These are phyloP conservation scores for Umbilicus rupestris DNA, from an alignment of 164 flowering plant genomes.

Conservation along the genomic window DNA sequence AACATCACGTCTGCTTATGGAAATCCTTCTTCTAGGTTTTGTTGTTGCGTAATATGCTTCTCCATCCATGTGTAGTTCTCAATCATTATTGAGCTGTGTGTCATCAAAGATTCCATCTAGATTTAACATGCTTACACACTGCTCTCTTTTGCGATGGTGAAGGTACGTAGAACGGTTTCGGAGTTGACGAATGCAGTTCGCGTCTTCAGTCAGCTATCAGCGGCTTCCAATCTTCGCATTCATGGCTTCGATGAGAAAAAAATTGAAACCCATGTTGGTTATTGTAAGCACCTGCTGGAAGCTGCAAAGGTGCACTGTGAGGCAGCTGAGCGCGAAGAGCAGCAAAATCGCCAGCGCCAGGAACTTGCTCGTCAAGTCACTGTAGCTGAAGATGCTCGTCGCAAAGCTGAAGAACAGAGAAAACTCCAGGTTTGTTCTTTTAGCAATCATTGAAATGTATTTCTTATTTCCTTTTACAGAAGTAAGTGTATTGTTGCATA, in stretches of 20 bases:
- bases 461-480: slow-evolving; percentile 4
- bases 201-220: slow-evolving; percentile 74
- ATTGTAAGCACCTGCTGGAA: slow-evolving; percentile 84
- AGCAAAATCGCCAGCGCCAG: slow-evolving; percentile 61
- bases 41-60: not conserved
- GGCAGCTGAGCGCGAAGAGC: slow-evolving; percentile 90
- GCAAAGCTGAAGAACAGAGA: slow-evolving; percentile 86
- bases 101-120: not conserved
- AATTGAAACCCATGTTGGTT: slow-evolving; percentile 88
- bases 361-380: slow-evolving; percentile 81
- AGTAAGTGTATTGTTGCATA: not conserved
- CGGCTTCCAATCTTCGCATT: slow-evolving; percentile 65
- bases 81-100: not conserved
- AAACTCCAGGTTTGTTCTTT: slow-evolving; percentile 54
- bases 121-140: slow-evolving; percentile 4
- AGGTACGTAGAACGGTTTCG: slow-evolving; percentile 82
- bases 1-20: not conserved
- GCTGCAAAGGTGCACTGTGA: slow-evolving; percentile 90
- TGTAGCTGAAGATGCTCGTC: slow-evolving; percentile 87
- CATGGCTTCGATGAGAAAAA: slow-evolving; percentile 98
- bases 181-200: slow-evolving; percentile 93
- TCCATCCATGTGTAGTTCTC: not conserved
- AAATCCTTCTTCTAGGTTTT: not conserved
- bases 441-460: not conserved
- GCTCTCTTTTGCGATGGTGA: slow-evolving; percentile 8